phyloP scores from a whole-genome alignment of 2,329 filamentous ascomycete species.

The Diaporthe sp. region DNA sequence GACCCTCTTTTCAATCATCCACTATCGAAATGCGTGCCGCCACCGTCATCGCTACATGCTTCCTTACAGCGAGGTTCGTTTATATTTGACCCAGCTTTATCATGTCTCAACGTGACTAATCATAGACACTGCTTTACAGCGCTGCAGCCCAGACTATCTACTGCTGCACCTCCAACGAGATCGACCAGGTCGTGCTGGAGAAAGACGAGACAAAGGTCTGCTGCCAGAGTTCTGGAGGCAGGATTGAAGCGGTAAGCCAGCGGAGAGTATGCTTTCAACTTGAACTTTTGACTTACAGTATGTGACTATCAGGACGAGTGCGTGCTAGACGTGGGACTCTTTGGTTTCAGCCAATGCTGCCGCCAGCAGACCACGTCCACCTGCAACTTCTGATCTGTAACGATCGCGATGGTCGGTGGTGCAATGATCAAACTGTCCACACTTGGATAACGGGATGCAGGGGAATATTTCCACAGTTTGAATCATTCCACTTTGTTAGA shows the following conservation, averaged over 20 bases:
- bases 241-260: neutral
- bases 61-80: slow-evolving; percentile 12
- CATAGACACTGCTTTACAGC: neutral
- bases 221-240: slow-evolving; percentile 4
- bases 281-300: neutral
- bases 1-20: neutral
- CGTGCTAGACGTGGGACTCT: neutral
- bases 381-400: neutral
- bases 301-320: slow-evolving; percentile 6
- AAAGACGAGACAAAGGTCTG: slow-evolving; percentile 2
- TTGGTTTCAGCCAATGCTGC: slow-evolving; percentile 25
- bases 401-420: neutral
- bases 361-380: slow-evolving; percentile 8
- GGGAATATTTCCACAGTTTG: neutral
- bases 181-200: neutral
- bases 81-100: neutral
- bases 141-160: slow-evolving; percentile 14
- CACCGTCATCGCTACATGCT: slow-evolving; percentile 2
- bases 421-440: neutral
- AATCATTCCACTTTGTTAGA: neutral
- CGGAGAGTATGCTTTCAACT: neutral
- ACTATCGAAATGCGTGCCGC: slow-evolving; percentile 1
- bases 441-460: neutral
- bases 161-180: slow-evolving; percentile 22
- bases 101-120: neutral